Evolutionary conservation across 768 basidiomycete genomes (phyloP).

Genomic region (Pluteus cervinus): DNA sequence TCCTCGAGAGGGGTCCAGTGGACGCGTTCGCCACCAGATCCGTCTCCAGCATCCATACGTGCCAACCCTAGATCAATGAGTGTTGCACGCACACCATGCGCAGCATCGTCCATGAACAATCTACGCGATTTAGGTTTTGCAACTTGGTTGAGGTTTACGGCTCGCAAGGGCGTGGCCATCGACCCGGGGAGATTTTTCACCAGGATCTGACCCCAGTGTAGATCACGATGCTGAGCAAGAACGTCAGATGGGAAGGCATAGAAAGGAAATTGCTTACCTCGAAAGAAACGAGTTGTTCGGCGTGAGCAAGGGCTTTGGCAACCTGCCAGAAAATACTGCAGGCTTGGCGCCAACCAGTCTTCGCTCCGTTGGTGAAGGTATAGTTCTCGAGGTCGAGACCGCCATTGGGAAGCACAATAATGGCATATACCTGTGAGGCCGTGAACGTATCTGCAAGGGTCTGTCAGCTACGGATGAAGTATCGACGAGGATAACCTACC

Average conservation of each 20-base stretch:
- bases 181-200: constrained; percentile 48
- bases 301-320: constrained; percentile 64
- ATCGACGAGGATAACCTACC: constrained; percentile 34
- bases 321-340: constrained; percentile 91
- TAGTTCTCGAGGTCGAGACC: constrained; percentile 90
- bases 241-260: constrained; percentile 2
- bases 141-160: constrained; percentile 27
- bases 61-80: constrained; percentile 95
- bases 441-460: constrained; percentile 58
- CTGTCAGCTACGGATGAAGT: constrained; percentile 5
- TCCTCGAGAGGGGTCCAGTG: constrained; percentile 84
- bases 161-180: constrained; percentile 22
- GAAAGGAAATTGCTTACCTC: constrained; percentile 59
- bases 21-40: constrained; percentile 34
- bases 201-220: constrained; percentile 98
- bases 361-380: constrained; percentile 50
- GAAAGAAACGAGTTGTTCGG: constrained; percentile 76
- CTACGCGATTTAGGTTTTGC: constrained; percentile 17
- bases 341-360: constrained; percentile 79
- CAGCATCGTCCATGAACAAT: constrained; percentile 57
- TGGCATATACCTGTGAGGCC: constrained; percentile 75
- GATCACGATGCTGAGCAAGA: constrained; percentile 81
- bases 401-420: constrained; percentile 87
- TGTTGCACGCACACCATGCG: constrained; percentile 69
- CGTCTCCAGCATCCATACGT: constrained; percentile 62